A percentile compares a stretch with the other conserved stretches of the same genome.
Conservation (phyloP, 495 filamentous ascomycete genomes). For the Penicillium dipodomyicola region DNA sequence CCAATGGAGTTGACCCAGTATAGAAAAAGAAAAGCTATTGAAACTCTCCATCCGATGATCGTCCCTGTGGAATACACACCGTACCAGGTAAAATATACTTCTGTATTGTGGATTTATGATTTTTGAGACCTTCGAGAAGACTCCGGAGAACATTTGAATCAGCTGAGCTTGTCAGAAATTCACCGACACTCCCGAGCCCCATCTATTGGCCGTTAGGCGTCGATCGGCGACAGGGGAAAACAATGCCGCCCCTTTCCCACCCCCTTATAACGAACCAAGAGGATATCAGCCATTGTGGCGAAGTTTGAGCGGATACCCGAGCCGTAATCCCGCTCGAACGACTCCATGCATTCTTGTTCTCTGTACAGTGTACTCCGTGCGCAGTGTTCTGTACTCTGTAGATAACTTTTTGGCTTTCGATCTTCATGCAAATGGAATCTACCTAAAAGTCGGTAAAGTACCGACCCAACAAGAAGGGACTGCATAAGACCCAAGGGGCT, state of each 20-base stretch:
- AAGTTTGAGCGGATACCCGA: background rate
- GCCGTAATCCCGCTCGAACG: background rate
- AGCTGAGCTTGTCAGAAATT: conserved; percentile 32
- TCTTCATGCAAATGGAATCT: conserved; percentile 9
- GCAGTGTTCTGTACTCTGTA: background rate
- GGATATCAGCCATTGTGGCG: conserved; percentile 4
- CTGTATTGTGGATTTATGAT: background rate
- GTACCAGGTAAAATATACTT: conserved; percentile 5
- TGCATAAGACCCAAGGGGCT: conserved; percentile 27
- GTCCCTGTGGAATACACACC: conserved; percentile 13
- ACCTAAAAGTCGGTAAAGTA: conserved; percentile 32
- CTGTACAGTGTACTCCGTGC: background rate
- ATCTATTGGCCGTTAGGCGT: conserved; percentile 20
- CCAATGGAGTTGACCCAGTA: background rate
- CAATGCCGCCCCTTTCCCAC: conserved; percentile 7
- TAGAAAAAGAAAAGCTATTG: conserved; percentile 14
- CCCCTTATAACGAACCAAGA: background rate
- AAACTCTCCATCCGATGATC: conserved; percentile 17
- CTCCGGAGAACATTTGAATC: conserved; percentile 14
- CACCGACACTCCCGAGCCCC: conserved; percentile 30
- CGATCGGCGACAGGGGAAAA: conserved; percentile 20
- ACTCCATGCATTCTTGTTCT: background rate
- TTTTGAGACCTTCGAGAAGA: conserved; percentile 27
- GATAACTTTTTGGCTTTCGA: background rate
- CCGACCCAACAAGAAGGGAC: conserved; percentile 27